Percentiles rank a stretch among this genome's conserved stretches.
Evolutionary conservation across 148 eudicot genomes (phyloP).

Genomic region (Agrostemma githago): DNA sequence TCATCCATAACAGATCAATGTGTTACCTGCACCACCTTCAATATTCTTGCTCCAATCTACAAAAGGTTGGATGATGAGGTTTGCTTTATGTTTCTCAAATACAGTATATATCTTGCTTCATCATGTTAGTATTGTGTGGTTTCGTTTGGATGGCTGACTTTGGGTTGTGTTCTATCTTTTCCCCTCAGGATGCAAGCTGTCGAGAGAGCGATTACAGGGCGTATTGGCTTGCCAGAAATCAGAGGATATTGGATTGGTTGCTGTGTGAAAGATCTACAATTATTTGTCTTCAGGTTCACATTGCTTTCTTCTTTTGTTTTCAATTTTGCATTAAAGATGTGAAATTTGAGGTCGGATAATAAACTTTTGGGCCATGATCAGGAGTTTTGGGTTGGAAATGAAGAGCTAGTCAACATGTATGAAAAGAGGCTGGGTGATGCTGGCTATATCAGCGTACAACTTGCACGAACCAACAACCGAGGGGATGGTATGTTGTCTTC

Average conservation of each 20-base stretch:
- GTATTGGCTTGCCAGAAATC: slow-evolving; percentile 76
- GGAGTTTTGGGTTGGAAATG: slow-evolving; percentile 99
- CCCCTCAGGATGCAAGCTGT: slow-evolving; percentile 58
- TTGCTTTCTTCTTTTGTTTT: slow-evolving; percentile 2
- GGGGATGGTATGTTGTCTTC: slow-evolving; percentile 66
- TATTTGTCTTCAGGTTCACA: slow-evolving; percentile 87
- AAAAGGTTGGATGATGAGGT: slow-evolving; percentile 74
- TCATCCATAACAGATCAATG: slow-evolving; percentile 60
- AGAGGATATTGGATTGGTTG: slow-evolving; percentile 90
- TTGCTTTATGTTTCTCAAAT: background rate
- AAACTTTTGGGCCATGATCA: slow-evolving; percentile 27
- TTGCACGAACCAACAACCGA: slow-evolving; percentile 94
- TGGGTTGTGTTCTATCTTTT: slow-evolving; percentile 19
- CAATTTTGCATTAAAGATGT: slow-evolving; percentile 8
- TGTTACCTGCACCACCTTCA: slow-evolving; percentile 91
- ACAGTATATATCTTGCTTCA: background rate
- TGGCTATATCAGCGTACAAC: slow-evolving; percentile 74
- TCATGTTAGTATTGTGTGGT: background rate
- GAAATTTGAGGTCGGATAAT: slow-evolving; percentile 1
- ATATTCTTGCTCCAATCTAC: slow-evolving; percentile 95
- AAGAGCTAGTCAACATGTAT: slow-evolving; percentile 85
- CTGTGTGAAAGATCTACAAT: slow-evolving; percentile 84
- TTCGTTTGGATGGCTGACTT: background rate
- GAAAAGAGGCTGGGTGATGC: slow-evolving; percentile 87
- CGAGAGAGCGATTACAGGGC: slow-evolving; percentile 78